Percentiles rank a stretch among this genome's conserved stretches.
These are phyloP conservation scores for Solanum virginianum DNA, from an alignment of 257 asterid genomes.

Conservation along the genomic window DNA sequence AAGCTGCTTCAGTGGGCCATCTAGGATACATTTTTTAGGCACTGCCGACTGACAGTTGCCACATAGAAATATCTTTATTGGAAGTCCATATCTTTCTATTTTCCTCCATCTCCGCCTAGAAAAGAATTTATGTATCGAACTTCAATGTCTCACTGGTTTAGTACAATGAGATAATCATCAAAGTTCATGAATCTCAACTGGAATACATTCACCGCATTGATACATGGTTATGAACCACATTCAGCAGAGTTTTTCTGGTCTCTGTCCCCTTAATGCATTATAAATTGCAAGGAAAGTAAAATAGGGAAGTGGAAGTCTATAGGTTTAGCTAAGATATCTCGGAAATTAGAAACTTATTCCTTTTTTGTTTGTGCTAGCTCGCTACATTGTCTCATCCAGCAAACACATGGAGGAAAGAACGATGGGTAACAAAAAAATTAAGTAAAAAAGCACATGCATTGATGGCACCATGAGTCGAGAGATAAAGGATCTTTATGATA, in stretches of 20 bases:
- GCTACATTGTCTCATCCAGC: neutral
- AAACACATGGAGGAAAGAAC: neutral
- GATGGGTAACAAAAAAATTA: neutral
- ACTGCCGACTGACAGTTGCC: slow-evolving; percentile 12
- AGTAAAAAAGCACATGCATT: neutral
- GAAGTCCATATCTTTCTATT: neutral
- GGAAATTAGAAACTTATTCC: neutral
- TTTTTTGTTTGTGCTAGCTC: neutral
- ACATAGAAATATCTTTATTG: neutral
- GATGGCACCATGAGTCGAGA: neutral
- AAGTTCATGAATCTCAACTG: neutral
- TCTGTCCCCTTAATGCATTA: neutral
- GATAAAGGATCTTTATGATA: neutral
- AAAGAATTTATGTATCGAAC: neutral
- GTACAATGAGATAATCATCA: neutral
- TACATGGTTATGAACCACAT: neutral
- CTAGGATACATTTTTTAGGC: slow-evolving; percentile 12
- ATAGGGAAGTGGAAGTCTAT: neutral
- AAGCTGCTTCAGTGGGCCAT: slow-evolving; percentile 10
- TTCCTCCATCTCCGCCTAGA: neutral
- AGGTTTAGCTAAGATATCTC: neutral
- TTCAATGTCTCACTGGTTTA: neutral
- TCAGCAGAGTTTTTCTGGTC: neutral
- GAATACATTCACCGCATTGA: neutral
- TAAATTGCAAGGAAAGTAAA: neutral